phyloP scores from a whole-genome alignment of 2,329 filamentous ascomycete genomes.

The Penicillium decumbens region DNA sequence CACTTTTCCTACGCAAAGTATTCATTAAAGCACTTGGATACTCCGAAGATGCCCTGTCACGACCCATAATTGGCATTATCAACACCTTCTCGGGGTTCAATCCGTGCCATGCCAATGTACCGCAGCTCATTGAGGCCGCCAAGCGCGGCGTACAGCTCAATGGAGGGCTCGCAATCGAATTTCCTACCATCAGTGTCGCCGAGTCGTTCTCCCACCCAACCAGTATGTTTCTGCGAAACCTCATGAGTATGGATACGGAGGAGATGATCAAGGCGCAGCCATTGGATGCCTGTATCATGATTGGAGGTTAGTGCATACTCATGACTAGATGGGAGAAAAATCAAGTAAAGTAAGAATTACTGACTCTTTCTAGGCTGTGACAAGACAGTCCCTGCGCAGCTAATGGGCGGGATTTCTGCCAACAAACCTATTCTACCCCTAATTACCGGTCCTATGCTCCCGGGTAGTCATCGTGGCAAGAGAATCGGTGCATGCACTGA shows the following conservation, averaged over 20 bases:
- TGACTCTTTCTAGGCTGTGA: constrained; percentile 56
- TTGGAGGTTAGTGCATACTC: constrained; percentile 51
- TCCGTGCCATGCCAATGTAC: constrained; percentile 67
- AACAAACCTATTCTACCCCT: constrained; percentile 67
- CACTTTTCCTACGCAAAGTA: constrained; percentile 67
- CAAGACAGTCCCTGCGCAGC: constrained; percentile 67
- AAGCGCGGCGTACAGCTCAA: constrained; percentile 64
- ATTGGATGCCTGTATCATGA: constrained; percentile 62
- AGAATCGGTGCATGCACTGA: constrained; percentile 70
- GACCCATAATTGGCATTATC: constrained; percentile 69
- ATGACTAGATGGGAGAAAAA: background rate
- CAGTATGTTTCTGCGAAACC: constrained; percentile 68
- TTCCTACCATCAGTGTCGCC: constrained; percentile 68
- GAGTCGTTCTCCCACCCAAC: constrained; percentile 67
- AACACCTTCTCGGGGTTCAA: constrained; percentile 71
- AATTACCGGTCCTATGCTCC: constrained; percentile 71
- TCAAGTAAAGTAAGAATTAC: background rate
- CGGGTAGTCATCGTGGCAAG: constrained; percentile 60
- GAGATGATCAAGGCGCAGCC: constrained; percentile 72
- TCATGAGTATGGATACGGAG: constrained; percentile 77
- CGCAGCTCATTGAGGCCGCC: constrained; percentile 65
- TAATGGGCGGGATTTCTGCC: constrained; percentile 71
- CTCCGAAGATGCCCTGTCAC: constrained; percentile 64
- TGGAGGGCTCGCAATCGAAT: constrained; percentile 66
- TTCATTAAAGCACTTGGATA: constrained; percentile 75